These are phyloP conservation scores for Gynandropsis gynandra DNA, from an alignment of 345 rosid species.

Conservation along the genomic window DNA sequence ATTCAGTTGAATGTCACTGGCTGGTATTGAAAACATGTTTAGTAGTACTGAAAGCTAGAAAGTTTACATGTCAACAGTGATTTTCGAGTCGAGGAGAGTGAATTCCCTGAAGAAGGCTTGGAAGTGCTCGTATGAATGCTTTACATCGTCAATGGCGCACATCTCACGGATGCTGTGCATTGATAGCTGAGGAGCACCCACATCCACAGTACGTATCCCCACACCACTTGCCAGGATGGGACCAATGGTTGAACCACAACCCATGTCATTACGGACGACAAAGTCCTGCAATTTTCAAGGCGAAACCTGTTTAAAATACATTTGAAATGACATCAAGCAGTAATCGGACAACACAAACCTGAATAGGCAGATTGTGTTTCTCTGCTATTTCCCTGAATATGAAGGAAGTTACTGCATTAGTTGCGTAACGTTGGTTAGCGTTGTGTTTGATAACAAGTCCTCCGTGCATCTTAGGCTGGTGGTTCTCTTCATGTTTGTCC, in stretches of 20 bases:
- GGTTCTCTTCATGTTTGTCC: constrained; percentile 98
- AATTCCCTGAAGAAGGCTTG: constrained; percentile 75
- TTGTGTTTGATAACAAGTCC: constrained; percentile 98
- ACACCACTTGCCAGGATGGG: constrained; percentile 92
- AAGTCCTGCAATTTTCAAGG: constrained; percentile 53
- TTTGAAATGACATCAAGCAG: background rate
- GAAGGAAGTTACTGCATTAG: constrained; percentile 81
- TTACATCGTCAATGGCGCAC: constrained; percentile 85
- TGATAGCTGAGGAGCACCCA: constrained; percentile 91
- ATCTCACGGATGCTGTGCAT: constrained; percentile 98
- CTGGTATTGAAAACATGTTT: no score
- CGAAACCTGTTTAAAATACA: background rate
- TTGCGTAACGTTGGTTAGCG: constrained; percentile 95
- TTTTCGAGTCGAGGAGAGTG: constrained; percentile 57
- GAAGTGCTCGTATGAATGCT: constrained; percentile 78
- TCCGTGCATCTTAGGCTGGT: constrained; percentile 94
- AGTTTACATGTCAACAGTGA: constrained; percentile 47
- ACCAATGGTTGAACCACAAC: constrained; percentile 94
- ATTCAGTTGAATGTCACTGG: no score
- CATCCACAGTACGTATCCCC: constrained; percentile 91
- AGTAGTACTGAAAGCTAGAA: background rate
- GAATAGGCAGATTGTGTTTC: constrained; percentile 67
- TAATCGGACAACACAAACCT: constrained; percentile 35
- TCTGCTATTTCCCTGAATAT: constrained; percentile 76
- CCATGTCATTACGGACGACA: constrained; percentile 93